Evolutionary conservation across 371 early-diverging fungal genomes (phyloP), one percentile per base, ranked within the genome.

Genomic region (Lichtheimia corymbifera): DNA sequence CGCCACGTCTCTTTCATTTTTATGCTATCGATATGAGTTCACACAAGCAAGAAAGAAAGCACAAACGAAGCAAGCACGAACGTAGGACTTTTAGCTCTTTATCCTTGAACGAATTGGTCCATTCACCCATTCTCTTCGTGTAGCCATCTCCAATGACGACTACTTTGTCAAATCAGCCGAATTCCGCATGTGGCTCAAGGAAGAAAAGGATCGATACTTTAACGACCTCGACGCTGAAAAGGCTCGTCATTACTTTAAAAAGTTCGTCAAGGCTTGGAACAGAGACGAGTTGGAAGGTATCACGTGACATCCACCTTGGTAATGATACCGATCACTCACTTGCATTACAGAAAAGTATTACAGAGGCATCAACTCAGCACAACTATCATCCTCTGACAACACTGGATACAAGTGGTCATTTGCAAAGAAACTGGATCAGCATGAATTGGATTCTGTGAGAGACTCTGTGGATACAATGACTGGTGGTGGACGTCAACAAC

Each of bases 381-480:
- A 88, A 43, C 50, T 92, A 5, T 66, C 84, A 3, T 80, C 83
- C 5, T 76, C 81, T 7, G 88, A 86, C 51, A 72, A 83, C 3
- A 91, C 92, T 1, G 76, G 86, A 12, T 89, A 91, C 63, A 80
- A 85, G 61, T 95, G 95, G 95, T 79, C 82, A 4, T 91, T 93
- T 69, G 83, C 86, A 5, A 88, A 88, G 50, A 83, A 83, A 15
- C 60, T 81, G 9, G 80, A 87, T 71, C 72, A 79, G 55, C 66
- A 75, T 59, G 83, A 86, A 61, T 66, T 89, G 49, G 86, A 85
- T 27, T 70, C 74, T 27, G 62, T 87, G 41, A 73, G 83, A 25
- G 88, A 89, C 55, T 77, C 71, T 5, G 88, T 90, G 3, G 87
- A 89, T 49, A 79, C 85, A 6, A 74, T 82, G 70, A 91, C 89